A percentile compares a stretch with the other conserved stretches of the same genome.
Evolutionary conservation across 2,329 filamentous ascomycete genomes (phyloP).

Genomic region (Ceratocystis papillata): DNA sequence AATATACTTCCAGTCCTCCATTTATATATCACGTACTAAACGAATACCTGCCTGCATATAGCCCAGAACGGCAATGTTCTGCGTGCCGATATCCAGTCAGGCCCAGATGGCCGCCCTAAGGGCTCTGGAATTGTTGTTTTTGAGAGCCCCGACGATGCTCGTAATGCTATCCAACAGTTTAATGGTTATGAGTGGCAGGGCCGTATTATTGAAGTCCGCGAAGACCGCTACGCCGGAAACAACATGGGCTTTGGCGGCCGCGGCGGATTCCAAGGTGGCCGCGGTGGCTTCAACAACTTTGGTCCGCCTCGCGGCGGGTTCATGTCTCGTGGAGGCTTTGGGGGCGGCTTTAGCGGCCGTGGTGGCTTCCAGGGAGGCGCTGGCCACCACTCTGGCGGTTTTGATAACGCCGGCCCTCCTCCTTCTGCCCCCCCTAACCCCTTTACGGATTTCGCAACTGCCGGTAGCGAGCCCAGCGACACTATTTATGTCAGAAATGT

Average conservation of each 20-base stretch:
- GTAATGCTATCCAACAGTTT: conserved; percentile 92
- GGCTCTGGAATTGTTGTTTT: conserved; percentile 96
- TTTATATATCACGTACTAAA: conserved; percentile 19
- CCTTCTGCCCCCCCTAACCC: conserved; percentile 59
- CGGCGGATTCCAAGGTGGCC: conserved; percentile 49
- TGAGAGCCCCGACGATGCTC: conserved; percentile 86
- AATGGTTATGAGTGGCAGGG: conserved; percentile 99
- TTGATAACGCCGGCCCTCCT: conserved; percentile 38
- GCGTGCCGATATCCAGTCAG: conserved; percentile 87
- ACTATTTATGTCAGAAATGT: conserved; percentile 95
- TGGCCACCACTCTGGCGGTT: conserved; percentile 35
- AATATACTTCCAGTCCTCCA: neutral
- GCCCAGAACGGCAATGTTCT: conserved; percentile 65
- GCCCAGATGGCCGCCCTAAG: conserved; percentile 86
- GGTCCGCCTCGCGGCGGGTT: conserved; percentile 39
- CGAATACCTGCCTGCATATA: conserved; percentile 25
- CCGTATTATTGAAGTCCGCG: conserved; percentile 81
- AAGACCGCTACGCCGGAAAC: conserved; percentile 77
- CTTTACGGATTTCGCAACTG: conserved; percentile 85
- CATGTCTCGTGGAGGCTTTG: conserved; percentile 40
- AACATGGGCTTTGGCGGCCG: conserved; percentile 46
- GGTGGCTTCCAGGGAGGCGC: conserved; percentile 27
- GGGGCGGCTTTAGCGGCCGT: conserved; percentile 34
- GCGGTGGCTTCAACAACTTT: conserved; percentile 47
- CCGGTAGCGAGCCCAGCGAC: conserved; percentile 71